A percentile compares a stretch with the other conserved stretches of the same genome.
Conservation (phyloP, 1,284 basidiomycete species). For the Hymenochaete sp. region DNA sequence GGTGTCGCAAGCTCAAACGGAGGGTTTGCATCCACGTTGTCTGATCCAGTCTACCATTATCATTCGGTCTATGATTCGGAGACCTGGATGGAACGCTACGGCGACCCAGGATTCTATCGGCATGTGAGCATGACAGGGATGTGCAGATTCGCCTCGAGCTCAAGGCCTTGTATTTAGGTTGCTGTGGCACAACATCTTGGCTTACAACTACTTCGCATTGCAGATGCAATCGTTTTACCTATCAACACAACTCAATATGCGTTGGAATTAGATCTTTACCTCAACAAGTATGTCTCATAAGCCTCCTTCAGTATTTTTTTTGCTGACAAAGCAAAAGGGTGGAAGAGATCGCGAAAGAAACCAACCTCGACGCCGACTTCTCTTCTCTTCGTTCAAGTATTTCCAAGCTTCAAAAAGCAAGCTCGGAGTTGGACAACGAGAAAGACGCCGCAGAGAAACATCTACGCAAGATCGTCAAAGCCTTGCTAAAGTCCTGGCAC, state of each 20-base stretch:
- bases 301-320: background rate
- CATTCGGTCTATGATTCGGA: conserved; percentile 79
- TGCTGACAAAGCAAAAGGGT: conserved; percentile 9
- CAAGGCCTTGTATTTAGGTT: conserved; percentile 30
- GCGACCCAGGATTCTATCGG: conserved; percentile 67
- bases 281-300: conserved; percentile 33
- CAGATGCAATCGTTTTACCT: conserved; percentile 53
- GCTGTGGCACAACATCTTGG: conserved; percentile 59
- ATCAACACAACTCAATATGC: conserved; percentile 73
- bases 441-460: conserved; percentile 30
- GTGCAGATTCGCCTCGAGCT: background rate
- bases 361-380: conserved; percentile 12
- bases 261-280: conserved; percentile 39
- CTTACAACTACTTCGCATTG: conserved; percentile 51
- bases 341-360: conserved; percentile 13
- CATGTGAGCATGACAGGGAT: conserved; percentile 38
- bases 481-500: conserved; percentile 14
- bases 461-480: conserved; percentile 23
- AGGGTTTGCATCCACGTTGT: conserved; percentile 29
- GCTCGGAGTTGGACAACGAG: conserved; percentile 46
- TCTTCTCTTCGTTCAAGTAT: conserved; percentile 36
- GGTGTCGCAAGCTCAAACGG: conserved; percentile 38
- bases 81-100: conserved; percentile 67
- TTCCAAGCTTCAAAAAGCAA: conserved; percentile 40
- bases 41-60: conserved; percentile 71